Percentiles rank a stretch among this genome's conserved stretches.
phyloP scores from a whole-genome alignment of 1,139 yeast species.

The Yamadazyma membranifaciens region DNA sequence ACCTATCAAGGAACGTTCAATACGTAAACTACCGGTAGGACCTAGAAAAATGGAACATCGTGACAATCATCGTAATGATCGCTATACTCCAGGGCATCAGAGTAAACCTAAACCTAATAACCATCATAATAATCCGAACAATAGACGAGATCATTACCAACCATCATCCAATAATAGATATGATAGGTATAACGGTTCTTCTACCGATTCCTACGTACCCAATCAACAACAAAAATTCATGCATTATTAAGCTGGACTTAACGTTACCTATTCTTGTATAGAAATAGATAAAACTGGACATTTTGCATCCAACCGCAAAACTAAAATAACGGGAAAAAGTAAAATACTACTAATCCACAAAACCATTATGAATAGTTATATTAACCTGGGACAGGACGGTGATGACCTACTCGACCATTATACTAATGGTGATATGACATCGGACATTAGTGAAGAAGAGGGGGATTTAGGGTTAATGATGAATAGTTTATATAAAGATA shows the following conservation, averaged over 20 bases:
- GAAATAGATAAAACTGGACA: background rate
- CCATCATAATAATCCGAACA: background rate
- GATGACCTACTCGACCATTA: too few species aligned
- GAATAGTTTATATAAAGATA: slow-evolving; percentile 4
- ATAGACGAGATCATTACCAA: background rate
- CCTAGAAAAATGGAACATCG: too few species aligned
- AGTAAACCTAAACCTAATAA: background rate
- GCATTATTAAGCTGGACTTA: slow-evolving; percentile 3
- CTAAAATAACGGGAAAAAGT: too few species aligned
- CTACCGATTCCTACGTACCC: background rate
- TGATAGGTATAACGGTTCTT: background rate
- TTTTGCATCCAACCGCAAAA: background rate
- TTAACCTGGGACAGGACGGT: too few species aligned
- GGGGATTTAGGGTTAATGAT: background rate
- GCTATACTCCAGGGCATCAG: too few species aligned
- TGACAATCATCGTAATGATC: too few species aligned
- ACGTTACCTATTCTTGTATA: background rate
- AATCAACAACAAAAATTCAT: slow-evolving; percentile 1
- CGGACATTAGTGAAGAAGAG: background rate
- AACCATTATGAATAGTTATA: too few species aligned
- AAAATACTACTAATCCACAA: too few species aligned
- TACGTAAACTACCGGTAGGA: too few species aligned
- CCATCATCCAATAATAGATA: background rate
- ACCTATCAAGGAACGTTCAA: background rate
- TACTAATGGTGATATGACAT: too few species aligned